phyloP scores from a whole-genome alignment of 345 rosid genomes.

The Gossypium bickii region DNA sequence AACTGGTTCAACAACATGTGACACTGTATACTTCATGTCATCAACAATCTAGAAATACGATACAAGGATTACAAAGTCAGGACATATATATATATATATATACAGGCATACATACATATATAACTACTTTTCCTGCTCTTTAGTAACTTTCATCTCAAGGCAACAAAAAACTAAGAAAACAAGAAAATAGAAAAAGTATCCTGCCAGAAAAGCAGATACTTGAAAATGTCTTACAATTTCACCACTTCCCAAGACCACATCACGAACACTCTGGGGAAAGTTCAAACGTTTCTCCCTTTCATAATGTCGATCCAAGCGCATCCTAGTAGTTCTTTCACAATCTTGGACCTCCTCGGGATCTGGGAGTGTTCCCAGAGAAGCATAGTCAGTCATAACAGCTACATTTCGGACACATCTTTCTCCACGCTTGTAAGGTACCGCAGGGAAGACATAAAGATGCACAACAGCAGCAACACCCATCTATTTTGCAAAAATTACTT shows the following conservation, averaged over 20 bases:
- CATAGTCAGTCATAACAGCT: slow-evolving; percentile 90
- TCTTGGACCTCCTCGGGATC: slow-evolving; percentile 94
- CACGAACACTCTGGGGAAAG: slow-evolving; percentile 94
- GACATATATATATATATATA: not conserved
- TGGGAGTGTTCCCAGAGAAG: slow-evolving; percentile 78
- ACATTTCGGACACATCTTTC: slow-evolving; percentile 99
- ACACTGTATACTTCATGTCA: slow-evolving; percentile 97
- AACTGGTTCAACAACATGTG: slow-evolving; percentile 96
- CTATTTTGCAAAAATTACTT: slow-evolving; percentile 38
- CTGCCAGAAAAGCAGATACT: not conserved
- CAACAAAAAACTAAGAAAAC: not conserved
- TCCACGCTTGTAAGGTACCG: slow-evolving; percentile 92
- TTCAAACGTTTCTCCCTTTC: slow-evolving; percentile 74
- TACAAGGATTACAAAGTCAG: slow-evolving; percentile 6
- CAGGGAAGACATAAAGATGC: slow-evolving; percentile 92
- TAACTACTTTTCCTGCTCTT: too few relatives aligned
- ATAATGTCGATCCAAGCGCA: slow-evolving; percentile 53
- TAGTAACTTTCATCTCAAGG: not conserved
- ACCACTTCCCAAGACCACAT: slow-evolving; percentile 91
- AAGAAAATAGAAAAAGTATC: not conserved
- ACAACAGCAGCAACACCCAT: slow-evolving; percentile 97
- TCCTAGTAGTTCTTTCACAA: slow-evolving; percentile 66
- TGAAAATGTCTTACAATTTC: slow-evolving; percentile 64
- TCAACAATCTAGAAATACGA: slow-evolving; percentile 67
- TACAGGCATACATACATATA: not conserved